Evolutionary conservation across 768 basidiomycete genomes (phyloP).

Genomic region (Mycena alexandri): DNA sequence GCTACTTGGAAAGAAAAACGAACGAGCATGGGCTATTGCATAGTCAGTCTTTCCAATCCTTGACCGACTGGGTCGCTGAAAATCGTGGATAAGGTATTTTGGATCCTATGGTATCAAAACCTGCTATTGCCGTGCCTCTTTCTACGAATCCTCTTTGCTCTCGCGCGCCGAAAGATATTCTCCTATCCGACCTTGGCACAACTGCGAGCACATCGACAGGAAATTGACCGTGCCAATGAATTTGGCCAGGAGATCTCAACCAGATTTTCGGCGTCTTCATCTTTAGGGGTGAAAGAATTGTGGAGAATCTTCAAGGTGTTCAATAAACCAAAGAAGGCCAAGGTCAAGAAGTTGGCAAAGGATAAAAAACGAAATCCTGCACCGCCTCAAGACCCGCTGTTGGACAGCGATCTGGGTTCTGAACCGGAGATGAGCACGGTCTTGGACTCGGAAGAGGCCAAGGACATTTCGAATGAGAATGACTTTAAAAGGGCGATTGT

Average conservation of each 20-base stretch:
- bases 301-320: constrained; percentile 65
- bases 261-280: constrained; percentile 59
- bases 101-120: constrained; percentile 74
- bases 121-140: constrained; percentile 66
- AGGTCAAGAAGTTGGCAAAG: constrained; percentile 43
- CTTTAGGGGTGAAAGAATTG: constrained; percentile 63
- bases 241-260: constrained; percentile 65
- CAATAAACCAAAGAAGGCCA: constrained; percentile 51
- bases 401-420: constrained; percentile 4
- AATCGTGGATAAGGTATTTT: constrained; percentile 59
- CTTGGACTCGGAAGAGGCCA: constrained; percentile 36
- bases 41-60: constrained; percentile 42
- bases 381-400: not conserved
- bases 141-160: constrained; percentile 59
- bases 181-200: constrained; percentile 69
- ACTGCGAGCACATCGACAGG: constrained; percentile 63
- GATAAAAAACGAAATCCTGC: constrained; percentile 34
- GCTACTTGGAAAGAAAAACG: constrained; percentile 68
- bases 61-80: not conserved
- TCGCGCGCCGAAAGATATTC: constrained; percentile 62
- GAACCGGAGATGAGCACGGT: constrained; percentile 25
- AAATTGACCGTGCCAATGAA: constrained; percentile 62
- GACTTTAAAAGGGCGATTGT: constrained; percentile 60
- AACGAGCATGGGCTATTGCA: constrained; percentile 63
- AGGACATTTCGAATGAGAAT: constrained; percentile 52